Conservation (phyloP, 1,284 basidiomycete genomes). For the Volvariella surrecta region DNA sequence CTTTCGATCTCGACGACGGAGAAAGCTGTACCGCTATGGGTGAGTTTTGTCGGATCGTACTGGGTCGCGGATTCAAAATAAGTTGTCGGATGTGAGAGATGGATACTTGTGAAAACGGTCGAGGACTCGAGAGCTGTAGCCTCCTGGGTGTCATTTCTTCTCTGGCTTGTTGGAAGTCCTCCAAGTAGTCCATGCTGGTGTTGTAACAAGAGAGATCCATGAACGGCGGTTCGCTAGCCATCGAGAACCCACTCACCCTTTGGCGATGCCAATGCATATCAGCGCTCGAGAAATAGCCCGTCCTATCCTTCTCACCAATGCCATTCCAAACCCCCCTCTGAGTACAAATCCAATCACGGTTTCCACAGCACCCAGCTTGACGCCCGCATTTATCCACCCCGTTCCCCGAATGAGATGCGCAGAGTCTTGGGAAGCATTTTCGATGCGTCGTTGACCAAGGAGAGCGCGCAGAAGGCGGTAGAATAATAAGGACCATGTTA, state of each 20-base stretch:
- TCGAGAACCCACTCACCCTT: conserved; percentile 40
- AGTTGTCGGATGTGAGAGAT: conserved; percentile 20
- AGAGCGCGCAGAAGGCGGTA: conserved; percentile 45
- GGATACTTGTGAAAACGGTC: conserved; percentile 12
- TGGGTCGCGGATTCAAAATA: conserved; percentile 46
- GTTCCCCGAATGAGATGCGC: conserved; percentile 48
- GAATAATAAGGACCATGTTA: conserved; percentile 48
- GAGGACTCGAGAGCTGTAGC: conserved; percentile 19
- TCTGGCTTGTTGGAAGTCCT: conserved; percentile 32
- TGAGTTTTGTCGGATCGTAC: conserved; percentile 44
- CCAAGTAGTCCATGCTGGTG: conserved; percentile 31
- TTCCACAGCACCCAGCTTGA: conserved; percentile 57
- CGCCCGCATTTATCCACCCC: conserved; percentile 50
- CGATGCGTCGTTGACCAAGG: conserved; percentile 41
- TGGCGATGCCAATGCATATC: conserved; percentile 51
- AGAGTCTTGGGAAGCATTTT: conserved; percentile 34
- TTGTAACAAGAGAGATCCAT: neutral
- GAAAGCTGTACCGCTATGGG: conserved; percentile 24
- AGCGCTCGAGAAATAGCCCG: conserved; percentile 43
- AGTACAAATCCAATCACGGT: conserved; percentile 52
- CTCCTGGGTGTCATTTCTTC: conserved; percentile 22
- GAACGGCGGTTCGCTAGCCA: conserved; percentile 1
- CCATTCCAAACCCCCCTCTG: conserved; percentile 38
- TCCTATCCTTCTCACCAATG: conserved; percentile 47
- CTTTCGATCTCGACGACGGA: conserved; percentile 10